These are phyloP conservation scores for Coemansia sp. DNA, from an alignment of 371 early-diverging fungal genomes.

Conservation along the genomic window DNA sequence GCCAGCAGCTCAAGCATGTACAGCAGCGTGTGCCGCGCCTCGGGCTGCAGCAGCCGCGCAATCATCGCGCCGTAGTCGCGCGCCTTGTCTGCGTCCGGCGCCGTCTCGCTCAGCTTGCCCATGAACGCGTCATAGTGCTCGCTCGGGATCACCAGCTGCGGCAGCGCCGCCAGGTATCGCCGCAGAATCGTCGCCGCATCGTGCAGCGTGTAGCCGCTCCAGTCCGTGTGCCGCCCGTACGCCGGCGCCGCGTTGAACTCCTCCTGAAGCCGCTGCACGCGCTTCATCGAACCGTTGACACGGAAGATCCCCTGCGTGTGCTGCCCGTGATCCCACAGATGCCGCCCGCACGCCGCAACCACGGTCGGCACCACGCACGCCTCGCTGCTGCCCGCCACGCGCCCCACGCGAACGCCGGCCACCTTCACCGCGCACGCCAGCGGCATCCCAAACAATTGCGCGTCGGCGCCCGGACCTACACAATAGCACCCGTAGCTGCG, in stretches of 20 bases:
- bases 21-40: conserved; percentile 39
- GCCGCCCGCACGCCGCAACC: conserved; percentile 43
- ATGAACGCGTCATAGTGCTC: conserved; percentile 43
- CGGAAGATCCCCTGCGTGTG: conserved; percentile 51
- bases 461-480: conserved; percentile 21
- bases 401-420: conserved; percentile 44
- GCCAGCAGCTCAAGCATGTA: conserved; percentile 49
- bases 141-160: conserved; percentile 48
- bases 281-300: conserved; percentile 52
- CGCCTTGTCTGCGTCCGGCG: conserved; percentile 30
- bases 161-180: conserved; percentile 47
- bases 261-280: conserved; percentile 48
- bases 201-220: conserved; percentile 49
- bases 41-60: conserved; percentile 17
- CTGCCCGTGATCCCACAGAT: conserved; percentile 45
- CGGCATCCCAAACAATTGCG: conserved; percentile 42
- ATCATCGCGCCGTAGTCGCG: conserved; percentile 38
- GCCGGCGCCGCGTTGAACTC: conserved; percentile 37
- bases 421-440: conserved; percentile 27
- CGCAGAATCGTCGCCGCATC: conserved; percentile 52
- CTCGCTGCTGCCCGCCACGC: conserved; percentile 20
- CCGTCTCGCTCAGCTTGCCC: conserved; percentile 28
- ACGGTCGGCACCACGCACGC: conserved; percentile 39
- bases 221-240: conserved; percentile 40
- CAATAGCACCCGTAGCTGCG: neutral